Base-by-base conservation (phyloP, 192 early-diverging fungal species). In the Chytriomyces hyalinus region DNA sequence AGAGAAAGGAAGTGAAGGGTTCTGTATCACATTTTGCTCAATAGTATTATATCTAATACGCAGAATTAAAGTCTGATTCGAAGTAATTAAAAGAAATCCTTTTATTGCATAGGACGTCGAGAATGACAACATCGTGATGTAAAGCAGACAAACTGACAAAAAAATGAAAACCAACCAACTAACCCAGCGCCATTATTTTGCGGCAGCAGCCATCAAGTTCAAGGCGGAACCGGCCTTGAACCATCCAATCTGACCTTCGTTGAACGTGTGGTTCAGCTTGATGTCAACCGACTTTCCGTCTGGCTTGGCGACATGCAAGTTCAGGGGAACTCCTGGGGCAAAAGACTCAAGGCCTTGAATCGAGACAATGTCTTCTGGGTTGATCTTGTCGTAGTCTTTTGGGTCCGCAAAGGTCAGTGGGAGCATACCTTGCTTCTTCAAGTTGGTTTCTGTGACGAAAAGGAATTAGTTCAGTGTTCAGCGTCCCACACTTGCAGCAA, bases 401-500 rank as follows among this genome's bases (percentile, higher is more conserved):
- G 94, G 89, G 88, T 99, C 89, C 84, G 92, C 87, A 80, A 99
- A 99, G 65, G 95, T 97, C 80, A 99, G 87, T 49, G 97, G 97
- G 74, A 99, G 89, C 68, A 99, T 89, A 80, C 97, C 97, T 86
- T 99, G 97, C 91, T 99, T 99, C 92, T 99, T 99, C 74, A 97
- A 90, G 89, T 99, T 99, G 82, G 97, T 99, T 82, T 99, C 87
- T 85, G 73, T 17, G 53, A 71, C 24, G 68, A 68, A 77, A 59
- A 77, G 61, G 10, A 24, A 59, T 0, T 2, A 36, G 36, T 36
- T 36, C 36, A 36, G 36, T 36, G 36, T 36, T 36, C 36, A 36
- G 36, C 0, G 36, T 36, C 36, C 36, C 36, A 36, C 36, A 36
- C 36, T 36, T 36, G 36, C 3, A 36, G 36, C 36, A 36, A 36